Evolutionary conservation across 1,139 yeast species (phyloP).

Genomic region (Nakaseomyces kungkrabaensis): DNA sequence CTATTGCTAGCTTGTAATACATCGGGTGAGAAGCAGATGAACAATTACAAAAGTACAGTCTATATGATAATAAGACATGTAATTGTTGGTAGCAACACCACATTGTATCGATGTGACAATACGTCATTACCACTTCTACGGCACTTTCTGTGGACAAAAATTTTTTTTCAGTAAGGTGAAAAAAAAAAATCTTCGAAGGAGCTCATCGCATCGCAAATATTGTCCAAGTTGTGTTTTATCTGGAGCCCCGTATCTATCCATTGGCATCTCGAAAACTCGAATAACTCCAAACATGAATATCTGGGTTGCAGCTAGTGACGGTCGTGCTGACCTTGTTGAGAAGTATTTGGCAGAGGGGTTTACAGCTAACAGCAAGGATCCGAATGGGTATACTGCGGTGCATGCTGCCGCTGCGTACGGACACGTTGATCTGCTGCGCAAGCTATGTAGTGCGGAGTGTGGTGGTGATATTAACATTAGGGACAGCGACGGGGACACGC

Average conservation of each 20-base stretch:
- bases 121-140: background rate
- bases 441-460: constrained; percentile 37
- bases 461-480: constrained; percentile 77
- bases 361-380: constrained; percentile 68
- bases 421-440: constrained; percentile 54
- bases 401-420: constrained; percentile 97
- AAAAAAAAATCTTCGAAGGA: too few species aligned
- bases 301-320: constrained; percentile 95
- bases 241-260: background rate
- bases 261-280: too few species aligned
- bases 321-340: constrained; percentile 51
- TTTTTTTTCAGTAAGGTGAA: background rate
- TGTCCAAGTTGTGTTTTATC: background rate
- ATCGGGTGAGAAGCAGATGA: too few species aligned
- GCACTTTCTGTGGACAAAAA: background rate
- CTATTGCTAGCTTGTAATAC: too few species aligned
- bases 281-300: constrained; percentile 41
- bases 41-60: too few species aligned
- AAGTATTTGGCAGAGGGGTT: constrained; percentile 37
- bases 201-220: too few species aligned
- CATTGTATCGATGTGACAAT: too few species aligned
- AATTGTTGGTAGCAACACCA: too few species aligned
- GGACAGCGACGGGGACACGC: constrained; percentile 91
- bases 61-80: too few species aligned
- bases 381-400: constrained; percentile 89